phyloP scores from a whole-genome alignment of 2,329 filamentous ascomycete species.

The Epichloe sibirici region DNA sequence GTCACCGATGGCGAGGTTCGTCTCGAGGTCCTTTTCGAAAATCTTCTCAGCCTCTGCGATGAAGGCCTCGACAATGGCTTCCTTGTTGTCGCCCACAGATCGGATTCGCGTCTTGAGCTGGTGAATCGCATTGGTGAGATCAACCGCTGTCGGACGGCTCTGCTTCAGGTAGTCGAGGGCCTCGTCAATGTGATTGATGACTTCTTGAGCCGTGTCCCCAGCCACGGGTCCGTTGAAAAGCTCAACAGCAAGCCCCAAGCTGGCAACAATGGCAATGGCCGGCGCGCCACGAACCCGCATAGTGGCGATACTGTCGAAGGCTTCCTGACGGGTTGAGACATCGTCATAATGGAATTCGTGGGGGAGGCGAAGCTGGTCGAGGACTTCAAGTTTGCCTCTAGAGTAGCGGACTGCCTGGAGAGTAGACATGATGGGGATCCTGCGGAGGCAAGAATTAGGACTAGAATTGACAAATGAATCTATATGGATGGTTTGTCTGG shows the following conservation, averaged over 20 bases:
- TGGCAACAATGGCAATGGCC: conserved; percentile 96
- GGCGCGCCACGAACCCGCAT: conserved; percentile 75
- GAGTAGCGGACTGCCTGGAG: conserved; percentile 70
- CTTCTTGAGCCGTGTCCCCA: conserved; percentile 37
- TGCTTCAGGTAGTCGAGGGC: conserved; percentile 79
- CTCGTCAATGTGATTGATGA: conserved; percentile 59
- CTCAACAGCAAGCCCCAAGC: conserved; percentile 77
- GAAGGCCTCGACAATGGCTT: conserved; percentile 54
- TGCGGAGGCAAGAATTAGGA: not conserved
- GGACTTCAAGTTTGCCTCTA: conserved; percentile 59
- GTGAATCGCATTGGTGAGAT: conserved; percentile 77
- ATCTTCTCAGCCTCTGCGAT: conserved; percentile 75
- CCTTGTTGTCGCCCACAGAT: conserved; percentile 30
- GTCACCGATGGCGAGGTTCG: conserved; percentile 76
- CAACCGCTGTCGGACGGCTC: conserved; percentile 88
- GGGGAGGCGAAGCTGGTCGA: conserved; percentile 73
- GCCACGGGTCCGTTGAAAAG: conserved; percentile 42
- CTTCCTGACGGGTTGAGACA: conserved; percentile 58
- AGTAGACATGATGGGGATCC: conserved; percentile 30
- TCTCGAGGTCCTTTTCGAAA: conserved; percentile 72
- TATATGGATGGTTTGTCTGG: not conserved
- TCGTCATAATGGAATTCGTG: conserved; percentile 70
- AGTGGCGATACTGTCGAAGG: conserved; percentile 69
- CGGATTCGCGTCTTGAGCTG: conserved; percentile 60
- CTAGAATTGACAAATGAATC: not conserved